Conservation (phyloP, 2,329 filamentous ascomycete genomes). For the Aspergillus glaucus region DNA sequence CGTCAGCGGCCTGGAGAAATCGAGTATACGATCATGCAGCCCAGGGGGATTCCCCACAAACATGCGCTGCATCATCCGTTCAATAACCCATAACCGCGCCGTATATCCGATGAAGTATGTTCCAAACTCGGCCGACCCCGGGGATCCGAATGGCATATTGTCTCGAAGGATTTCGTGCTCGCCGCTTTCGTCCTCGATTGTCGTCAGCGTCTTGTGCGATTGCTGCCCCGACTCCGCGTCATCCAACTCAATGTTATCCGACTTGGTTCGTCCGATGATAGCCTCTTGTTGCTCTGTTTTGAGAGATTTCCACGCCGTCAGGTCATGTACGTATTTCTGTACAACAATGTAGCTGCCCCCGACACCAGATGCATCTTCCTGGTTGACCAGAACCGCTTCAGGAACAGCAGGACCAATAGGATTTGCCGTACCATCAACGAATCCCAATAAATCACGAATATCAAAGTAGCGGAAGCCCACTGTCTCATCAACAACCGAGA, state of each 20-base stretch:
- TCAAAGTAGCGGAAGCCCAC: constrained; percentile 57
- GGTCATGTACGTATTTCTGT: constrained; percentile 54
- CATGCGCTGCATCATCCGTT: constrained; percentile 54
- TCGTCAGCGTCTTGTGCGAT: constrained; percentile 51
- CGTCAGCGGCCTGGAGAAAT: constrained; percentile 50
- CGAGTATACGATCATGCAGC: constrained; percentile 50
- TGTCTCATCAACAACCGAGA: constrained; percentile 48
- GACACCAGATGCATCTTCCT: constrained; percentile 33
- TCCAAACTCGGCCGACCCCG: constrained; percentile 46
- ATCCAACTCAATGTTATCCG: constrained; percentile 53
- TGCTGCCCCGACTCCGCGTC: constrained; percentile 40
- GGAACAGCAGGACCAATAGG: constrained; percentile 44
- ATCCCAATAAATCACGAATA: constrained; percentile 52
- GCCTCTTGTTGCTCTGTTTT: constrained; percentile 49
- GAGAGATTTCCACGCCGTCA: constrained; percentile 44
- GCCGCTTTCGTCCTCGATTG: constrained; percentile 47
- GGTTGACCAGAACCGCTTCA: constrained; percentile 40
- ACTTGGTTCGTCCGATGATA: constrained; percentile 53
- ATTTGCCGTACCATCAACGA: constrained; percentile 57
- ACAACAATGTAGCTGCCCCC: constrained; percentile 55
- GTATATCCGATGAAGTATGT: constrained; percentile 57
- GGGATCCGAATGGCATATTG: constrained; percentile 57
- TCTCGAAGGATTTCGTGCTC: constrained; percentile 52
- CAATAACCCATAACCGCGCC: constrained; percentile 48
- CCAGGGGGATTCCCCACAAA: constrained; percentile 51